Evolutionary conservation across 2,329 filamentous ascomycete species (phyloP), one percentile per base, ranked within the genome.

Genomic region (Fusarium poae): DNA sequence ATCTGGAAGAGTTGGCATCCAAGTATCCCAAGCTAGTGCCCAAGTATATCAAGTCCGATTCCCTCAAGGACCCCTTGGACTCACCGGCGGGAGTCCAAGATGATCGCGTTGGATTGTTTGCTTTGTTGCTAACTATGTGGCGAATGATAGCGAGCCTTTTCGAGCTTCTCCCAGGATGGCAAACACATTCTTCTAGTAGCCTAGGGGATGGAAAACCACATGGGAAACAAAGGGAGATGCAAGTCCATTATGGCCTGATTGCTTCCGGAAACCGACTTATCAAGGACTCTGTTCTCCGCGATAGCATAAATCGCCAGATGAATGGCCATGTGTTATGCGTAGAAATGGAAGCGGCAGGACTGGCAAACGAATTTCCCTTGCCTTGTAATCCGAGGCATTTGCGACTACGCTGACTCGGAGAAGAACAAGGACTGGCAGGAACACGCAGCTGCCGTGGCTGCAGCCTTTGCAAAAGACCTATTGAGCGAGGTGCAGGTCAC

Each of bases 11-110:
- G 1, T 18, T 65, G 12, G 25, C 25, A 18, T 2, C 49, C 10
- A 65, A 52, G 35, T 65, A 21, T 18, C 62, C 57, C 9, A 29
- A 23, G 48, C 43, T 65, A 3, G 49, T 18, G 15, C 18, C 52
- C 1, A 65, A 62, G 30, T 65, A 50, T n/a, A 32, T 50, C 5
- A 50, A 21, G 18, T 27, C 46, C 11, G 27, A 53, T 30, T 32
- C 27, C 5, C 20, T 52, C 2, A 20, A 53, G 20, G 50, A 43
- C 25, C n/a, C 40, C 5, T 13, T 34, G 10, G 32, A 25, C 5
- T 37, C n/a, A 7, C 10, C n/a, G 2, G 20, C 3, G 5, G 35
- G 35, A 37, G 35, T 37, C n/a, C 5, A 10, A 37, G 35, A 37
- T 11, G 35, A 37, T 12, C 35, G 10, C 20, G 35, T 37, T 4